Percentiles rank a stretch among this genome's conserved stretches.
phyloP scores from a whole-genome alignment of 257 asterid genomes.

The Solanum etuberosum region DNA sequence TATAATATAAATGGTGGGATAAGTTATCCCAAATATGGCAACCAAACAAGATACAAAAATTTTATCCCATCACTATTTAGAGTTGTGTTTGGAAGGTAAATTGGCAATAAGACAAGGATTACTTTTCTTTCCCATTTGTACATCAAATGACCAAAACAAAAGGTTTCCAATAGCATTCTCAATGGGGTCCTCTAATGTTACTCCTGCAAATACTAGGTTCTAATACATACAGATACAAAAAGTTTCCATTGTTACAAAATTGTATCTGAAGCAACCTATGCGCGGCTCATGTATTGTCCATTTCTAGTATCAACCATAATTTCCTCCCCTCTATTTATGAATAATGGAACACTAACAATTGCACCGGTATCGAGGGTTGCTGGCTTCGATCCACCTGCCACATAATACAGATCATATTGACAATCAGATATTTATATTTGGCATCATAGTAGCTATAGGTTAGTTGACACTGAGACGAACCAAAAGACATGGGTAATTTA shows the following conservation, averaged over 20 bases:
- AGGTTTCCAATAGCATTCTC: background rate
- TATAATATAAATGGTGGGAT: too few relatives aligned
- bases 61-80: too few relatives aligned
- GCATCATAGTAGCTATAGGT: background rate
- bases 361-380: conserved; percentile 92
- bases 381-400: conserved; percentile 89
- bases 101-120: background rate
- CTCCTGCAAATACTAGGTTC: background rate
- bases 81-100: background rate
- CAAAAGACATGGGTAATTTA: background rate
- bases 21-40: too few relatives aligned
- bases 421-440: background rate
- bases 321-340: conserved; percentile 50
- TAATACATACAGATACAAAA: background rate
- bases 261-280: conserved; percentile 21
- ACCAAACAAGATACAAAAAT: too few relatives aligned
- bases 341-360: conserved; percentile 75
- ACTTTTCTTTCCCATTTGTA: background rate
- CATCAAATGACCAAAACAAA: background rate
- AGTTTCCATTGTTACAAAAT: background rate
- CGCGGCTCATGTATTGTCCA: conserved; percentile 97
- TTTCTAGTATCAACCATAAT: conserved; percentile 80
- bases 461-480: background rate
- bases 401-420: background rate
- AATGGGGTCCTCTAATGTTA: background rate